These are phyloP conservation scores for Lentinula edodes DNA, from an alignment of 768 basidiomycete species.

Conservation along the genomic window DNA sequence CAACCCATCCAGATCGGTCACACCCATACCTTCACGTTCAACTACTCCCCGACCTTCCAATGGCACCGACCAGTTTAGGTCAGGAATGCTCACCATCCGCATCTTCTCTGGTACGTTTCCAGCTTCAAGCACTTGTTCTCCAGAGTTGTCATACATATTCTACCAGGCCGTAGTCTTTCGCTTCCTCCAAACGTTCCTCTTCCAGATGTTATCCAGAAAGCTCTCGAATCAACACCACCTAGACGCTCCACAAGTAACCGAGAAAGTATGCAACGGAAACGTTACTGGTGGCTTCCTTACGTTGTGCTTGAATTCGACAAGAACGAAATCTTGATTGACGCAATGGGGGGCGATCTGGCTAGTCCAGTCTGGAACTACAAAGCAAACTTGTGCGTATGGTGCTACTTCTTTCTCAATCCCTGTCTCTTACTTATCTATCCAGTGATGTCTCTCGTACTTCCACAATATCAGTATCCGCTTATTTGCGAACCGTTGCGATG, in stretches of 20 bases:
- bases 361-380: slow-evolving; percentile 95
- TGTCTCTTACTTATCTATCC: slow-evolving; percentile 1
- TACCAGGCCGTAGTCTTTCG: slow-evolving; percentile 68
- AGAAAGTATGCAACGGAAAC: slow-evolving; percentile 89
- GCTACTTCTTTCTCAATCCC: neutral
- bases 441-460: slow-evolving; percentile 96
- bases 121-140: slow-evolving; percentile 7
- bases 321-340: slow-evolving; percentile 96
- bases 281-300: slow-evolving; percentile 95
- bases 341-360: slow-evolving; percentile 87
- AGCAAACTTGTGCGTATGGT: slow-evolving; percentile 78
- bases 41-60: slow-evolving; percentile 62
- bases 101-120: slow-evolving; percentile 78
- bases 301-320: slow-evolving; percentile 98
- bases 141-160: neutral
- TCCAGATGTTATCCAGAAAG: slow-evolving; percentile 81
- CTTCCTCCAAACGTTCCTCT: slow-evolving; percentile 75
- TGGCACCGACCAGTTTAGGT: slow-evolving; percentile 64
- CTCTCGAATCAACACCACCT: slow-evolving; percentile 55
- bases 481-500: slow-evolving; percentile 76
- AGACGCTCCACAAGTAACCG: slow-evolving; percentile 66
- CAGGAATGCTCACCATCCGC: slow-evolving; percentile 90
- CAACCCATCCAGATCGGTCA: slow-evolving; percentile 64
- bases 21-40: slow-evolving; percentile 79
- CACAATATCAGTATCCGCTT: slow-evolving; percentile 87